Conservation (phyloP, 1,284 basidiomycete species). For the Melampsora larici-populina region DNA sequence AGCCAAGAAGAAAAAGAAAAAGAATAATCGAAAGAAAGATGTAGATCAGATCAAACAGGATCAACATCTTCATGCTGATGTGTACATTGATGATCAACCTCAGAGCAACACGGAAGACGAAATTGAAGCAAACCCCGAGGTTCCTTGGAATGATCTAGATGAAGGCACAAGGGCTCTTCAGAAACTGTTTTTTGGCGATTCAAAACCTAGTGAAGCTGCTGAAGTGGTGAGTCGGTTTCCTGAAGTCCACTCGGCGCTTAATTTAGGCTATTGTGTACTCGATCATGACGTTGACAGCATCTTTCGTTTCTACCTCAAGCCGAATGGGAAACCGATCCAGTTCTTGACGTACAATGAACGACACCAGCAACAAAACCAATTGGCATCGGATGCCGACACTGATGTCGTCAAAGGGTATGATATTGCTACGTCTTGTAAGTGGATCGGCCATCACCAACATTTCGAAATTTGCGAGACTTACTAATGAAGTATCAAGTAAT, state of each 20-base stretch:
- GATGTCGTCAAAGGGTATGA: conserved; percentile 31
- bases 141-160: conserved; percentile 30
- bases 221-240: neutral
- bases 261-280: neutral
- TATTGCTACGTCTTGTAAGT: conserved; percentile 35
- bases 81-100: conserved; percentile 18
- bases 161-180: conserved; percentile 30
- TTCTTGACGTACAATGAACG: neutral
- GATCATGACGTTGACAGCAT: too few species aligned
- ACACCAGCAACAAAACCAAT: neutral
- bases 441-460: neutral
- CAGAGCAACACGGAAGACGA: conserved; percentile 25
- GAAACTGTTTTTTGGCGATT: conserved; percentile 37
- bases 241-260: neutral
- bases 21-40: neutral
- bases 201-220: neutral
- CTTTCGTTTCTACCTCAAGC: neutral
- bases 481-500: too few species aligned
- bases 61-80: conserved; percentile 2
- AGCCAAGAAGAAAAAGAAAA: conserved; percentile 24
- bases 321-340: neutral
- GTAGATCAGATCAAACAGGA: conserved; percentile 2
- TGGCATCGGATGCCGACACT: conserved; percentile 22
- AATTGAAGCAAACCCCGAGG: neutral
- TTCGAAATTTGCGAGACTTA: too few species aligned